A percentile compares a stretch with the other conserved stretches of the same genome.
These are phyloP conservation scores for Collybia sordida DNA, from an alignment of 768 basidiomycete species.

Conservation along the genomic window DNA sequence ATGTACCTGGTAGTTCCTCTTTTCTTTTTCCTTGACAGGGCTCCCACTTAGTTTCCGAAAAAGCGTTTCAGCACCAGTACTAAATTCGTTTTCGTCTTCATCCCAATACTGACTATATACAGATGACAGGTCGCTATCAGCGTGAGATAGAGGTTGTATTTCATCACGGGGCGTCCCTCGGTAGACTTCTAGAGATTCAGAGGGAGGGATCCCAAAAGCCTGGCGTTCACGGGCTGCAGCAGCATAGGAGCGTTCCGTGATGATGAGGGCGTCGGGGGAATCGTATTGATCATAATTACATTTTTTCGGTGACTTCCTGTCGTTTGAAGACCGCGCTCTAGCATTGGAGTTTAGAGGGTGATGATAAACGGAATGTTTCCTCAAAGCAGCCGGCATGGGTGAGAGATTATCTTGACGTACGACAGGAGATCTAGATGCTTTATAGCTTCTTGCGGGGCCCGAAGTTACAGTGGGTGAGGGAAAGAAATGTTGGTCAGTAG, in stretches of 20 bases:
- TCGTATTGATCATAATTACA: too few relatives aligned
- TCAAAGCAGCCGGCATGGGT: conserved; percentile 22
- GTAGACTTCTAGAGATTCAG: conserved; percentile 35
- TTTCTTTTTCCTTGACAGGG: conserved; percentile 15
- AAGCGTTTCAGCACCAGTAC: conserved; percentile 47
- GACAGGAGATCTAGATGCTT: conserved; percentile 27
- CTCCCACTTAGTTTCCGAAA: conserved; percentile 38
- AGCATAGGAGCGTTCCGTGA: conserved; percentile 22
- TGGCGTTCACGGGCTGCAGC: conserved; percentile 45
- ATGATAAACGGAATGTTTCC: conserved; percentile 28
- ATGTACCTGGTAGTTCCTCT: conserved; percentile 13
- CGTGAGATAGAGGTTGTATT: conserved; percentile 27
- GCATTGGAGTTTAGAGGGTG: conserved; percentile 8
- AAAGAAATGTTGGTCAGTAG: conserved; percentile 1
- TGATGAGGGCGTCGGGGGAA: conserved; percentile 18
- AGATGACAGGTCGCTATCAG: conserved; percentile 49
- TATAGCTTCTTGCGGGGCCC: neutral
- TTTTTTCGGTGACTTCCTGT: too few relatives aligned
- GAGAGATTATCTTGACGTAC: conserved; percentile 17
- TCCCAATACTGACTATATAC: conserved; percentile 40
- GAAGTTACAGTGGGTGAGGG: conserved; percentile 7
- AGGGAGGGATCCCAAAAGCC: conserved; percentile 53
- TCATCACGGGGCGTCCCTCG: conserved; percentile 6
- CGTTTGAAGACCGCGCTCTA: too few relatives aligned
- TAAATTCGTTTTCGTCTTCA: conserved; percentile 37